These are phyloP conservation scores for Cercophora scortea DNA, from an alignment of 495 filamentous ascomycete species.

Conservation along the genomic window DNA sequence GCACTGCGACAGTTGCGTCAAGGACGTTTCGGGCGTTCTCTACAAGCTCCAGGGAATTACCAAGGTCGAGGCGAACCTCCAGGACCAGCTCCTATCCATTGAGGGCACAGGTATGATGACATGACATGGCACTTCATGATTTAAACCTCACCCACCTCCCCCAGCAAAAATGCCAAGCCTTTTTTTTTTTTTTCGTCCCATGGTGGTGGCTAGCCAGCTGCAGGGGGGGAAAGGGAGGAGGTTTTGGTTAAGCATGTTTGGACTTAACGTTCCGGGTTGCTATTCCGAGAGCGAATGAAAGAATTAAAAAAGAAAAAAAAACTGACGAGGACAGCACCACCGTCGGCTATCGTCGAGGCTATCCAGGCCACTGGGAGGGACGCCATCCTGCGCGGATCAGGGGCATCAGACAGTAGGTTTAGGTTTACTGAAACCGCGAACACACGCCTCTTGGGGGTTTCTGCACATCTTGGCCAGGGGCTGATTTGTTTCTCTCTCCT, in stretches of 20 bases:
- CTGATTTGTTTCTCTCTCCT: slow-evolving; percentile 3
- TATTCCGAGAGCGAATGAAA: neutral
- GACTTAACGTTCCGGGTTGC: too few relatives aligned
- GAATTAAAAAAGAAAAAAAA: slow-evolving; percentile 3
- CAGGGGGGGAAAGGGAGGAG: too few relatives aligned
- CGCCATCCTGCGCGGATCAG: slow-evolving; percentile 88
- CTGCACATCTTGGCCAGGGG: neutral
- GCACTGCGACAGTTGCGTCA: slow-evolving; percentile 79
- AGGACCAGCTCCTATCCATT: slow-evolving; percentile 59
- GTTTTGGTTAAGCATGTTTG: too few relatives aligned
- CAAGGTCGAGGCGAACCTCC: slow-evolving; percentile 57
- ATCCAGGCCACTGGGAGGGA: slow-evolving; percentile 88
- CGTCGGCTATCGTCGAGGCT: slow-evolving; percentile 78
- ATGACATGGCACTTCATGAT: too few relatives aligned
- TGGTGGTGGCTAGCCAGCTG: too few relatives aligned
- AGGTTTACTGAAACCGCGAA: neutral
- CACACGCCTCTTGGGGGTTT: neutral
- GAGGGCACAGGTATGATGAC: slow-evolving; percentile 53
- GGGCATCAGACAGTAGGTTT: slow-evolving; percentile 69
- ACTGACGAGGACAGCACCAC: slow-evolving; percentile 47
- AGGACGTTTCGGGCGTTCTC: slow-evolving; percentile 70
- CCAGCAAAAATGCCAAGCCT: too few relatives aligned
- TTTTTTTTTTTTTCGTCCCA: too few relatives aligned
- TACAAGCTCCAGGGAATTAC: slow-evolving; percentile 64
- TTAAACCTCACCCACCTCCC: too few relatives aligned